Percentiles rank a stretch among this genome's conserved stretches.
Evolutionary conservation across 1,139 yeast genomes (phyloP).

Genomic region (Saccharomyces hybrid): DNA sequence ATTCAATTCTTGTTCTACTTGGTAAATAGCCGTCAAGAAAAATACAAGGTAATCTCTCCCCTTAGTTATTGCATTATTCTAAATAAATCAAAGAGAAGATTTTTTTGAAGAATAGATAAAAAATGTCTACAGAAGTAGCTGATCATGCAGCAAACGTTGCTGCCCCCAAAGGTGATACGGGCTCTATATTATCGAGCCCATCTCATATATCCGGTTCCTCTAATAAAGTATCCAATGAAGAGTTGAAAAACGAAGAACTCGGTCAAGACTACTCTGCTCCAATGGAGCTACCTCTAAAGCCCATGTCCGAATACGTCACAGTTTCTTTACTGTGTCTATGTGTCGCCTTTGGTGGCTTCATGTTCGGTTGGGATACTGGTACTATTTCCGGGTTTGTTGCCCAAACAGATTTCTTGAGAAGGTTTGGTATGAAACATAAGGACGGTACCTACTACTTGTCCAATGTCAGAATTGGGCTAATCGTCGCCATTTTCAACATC

Average conservation of each 20-base stretch:
- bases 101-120: too few relatives aligned
- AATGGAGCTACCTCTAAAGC: constrained; percentile 34
- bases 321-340: constrained; percentile 36
- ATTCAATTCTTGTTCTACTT: too few relatives aligned
- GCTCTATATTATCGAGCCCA: too few relatives aligned
- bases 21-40: too few relatives aligned
- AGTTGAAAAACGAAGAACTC: background rate
- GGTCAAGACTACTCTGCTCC: background rate
- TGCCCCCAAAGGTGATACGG: too few relatives aligned
- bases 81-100: too few relatives aligned
- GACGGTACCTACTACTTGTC: constrained; percentile 36
- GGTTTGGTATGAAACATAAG: constrained; percentile 45
- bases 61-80: too few relatives aligned
- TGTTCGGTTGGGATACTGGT: constrained; percentile 71
- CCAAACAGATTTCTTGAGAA: constrained; percentile 50
- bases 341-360: constrained; percentile 61
- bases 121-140: too few relatives aligned
- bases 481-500: constrained; percentile 56
- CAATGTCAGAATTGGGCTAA: constrained; percentile 49
- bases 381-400: constrained; percentile 69
- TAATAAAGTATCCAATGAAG: background rate
- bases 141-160: too few relatives aligned
- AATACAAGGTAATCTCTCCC: too few relatives aligned
- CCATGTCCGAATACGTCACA: constrained; percentile 34
- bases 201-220: too few relatives aligned